These are phyloP conservation scores for Fusarium veterinarium DNA, from an alignment of 2,329 filamentous ascomycete species.

Conservation along the genomic window DNA sequence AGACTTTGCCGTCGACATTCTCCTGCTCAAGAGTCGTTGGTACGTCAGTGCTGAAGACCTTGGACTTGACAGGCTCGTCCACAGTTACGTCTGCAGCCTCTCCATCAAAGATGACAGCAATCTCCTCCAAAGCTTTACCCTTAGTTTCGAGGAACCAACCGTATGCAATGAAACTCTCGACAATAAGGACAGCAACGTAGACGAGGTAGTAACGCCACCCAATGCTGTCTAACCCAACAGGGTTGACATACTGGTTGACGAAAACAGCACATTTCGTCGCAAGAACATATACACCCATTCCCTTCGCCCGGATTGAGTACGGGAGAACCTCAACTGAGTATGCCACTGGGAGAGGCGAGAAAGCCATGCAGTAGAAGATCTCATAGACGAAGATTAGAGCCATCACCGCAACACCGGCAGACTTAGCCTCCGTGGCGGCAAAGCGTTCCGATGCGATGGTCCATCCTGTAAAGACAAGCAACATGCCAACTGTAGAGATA, in stretches of 20 bases:
- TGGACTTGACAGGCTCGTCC: neutral
- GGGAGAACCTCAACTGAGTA: constrained; percentile 67
- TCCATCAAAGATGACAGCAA: constrained; percentile 62
- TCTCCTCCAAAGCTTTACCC: constrained; percentile 63
- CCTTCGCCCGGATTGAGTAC: constrained; percentile 63
- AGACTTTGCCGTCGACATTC: constrained; percentile 12
- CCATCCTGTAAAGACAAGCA: constrained; percentile 50
- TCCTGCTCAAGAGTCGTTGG: neutral
- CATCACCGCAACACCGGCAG: constrained; percentile 49
- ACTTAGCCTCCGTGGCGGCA: constrained; percentile 42
- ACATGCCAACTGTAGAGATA: constrained; percentile 43
- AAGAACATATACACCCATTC: constrained; percentile 53
- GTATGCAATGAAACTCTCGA: constrained; percentile 59
- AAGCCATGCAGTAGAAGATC: constrained; percentile 64
- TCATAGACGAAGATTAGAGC: constrained; percentile 53
- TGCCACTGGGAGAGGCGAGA: constrained; percentile 62
- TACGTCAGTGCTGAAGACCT: neutral
- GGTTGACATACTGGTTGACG: constrained; percentile 58
- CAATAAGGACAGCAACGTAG: constrained; percentile 60
- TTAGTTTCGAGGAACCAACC: constrained; percentile 63
- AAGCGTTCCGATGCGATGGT: constrained; percentile 51
- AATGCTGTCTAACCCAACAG: constrained; percentile 62
- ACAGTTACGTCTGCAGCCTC: constrained; percentile 6
- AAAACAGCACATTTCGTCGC: constrained; percentile 46
- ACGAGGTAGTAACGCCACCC: constrained; percentile 68